phyloP scores from a whole-genome alignment of 805 yeast species.

The Nakazawaea ishiwadae region DNA sequence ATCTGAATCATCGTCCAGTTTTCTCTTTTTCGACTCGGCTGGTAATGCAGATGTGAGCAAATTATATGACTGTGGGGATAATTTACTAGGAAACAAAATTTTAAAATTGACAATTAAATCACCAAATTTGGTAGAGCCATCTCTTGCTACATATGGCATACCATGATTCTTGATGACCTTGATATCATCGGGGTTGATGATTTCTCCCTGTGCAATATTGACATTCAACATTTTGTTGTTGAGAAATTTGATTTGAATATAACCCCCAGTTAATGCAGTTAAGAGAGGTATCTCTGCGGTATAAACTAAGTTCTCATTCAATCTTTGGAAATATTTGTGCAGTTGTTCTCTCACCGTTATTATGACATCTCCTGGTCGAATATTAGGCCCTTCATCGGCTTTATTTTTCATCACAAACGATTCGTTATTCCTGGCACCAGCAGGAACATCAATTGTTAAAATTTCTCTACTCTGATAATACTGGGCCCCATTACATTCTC shows the following conservation, averaged over 20 bases:
- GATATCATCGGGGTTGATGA: conserved; percentile 42
- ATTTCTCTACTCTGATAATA: conserved; percentile 44
- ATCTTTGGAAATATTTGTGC: conserved; percentile 33
- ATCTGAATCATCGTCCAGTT: not conserved
- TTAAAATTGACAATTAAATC: conserved; percentile 55
- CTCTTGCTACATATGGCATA: conserved; percentile 46
- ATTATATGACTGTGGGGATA: too few relatives aligned
- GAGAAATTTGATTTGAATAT: conserved; percentile 32
- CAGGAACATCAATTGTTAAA: conserved; percentile 46
- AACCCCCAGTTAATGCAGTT: conserved; percentile 58
- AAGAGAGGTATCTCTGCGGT: conserved; percentile 42
- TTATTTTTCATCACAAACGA: conserved; percentile 49
- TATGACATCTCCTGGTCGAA: conserved; percentile 62
- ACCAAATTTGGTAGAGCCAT: conserved; percentile 31
- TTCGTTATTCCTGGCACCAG: conserved; percentile 53
- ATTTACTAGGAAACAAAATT: conserved; percentile 51
- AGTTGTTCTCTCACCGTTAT: conserved; percentile 39
- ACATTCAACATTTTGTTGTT: conserved; percentile 31
- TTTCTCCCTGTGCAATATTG: conserved; percentile 44
- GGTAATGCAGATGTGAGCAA: conserved; percentile 17
- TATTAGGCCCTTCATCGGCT: conserved; percentile 58
- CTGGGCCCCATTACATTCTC: conserved; percentile 40
- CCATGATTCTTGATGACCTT: conserved; percentile 50
- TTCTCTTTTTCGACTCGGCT: not conserved
- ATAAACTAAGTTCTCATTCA: conserved; percentile 38